Evolutionary conservation across 495 filamentous ascomycete genomes (phyloP).

Genomic region (Trichocladium antarcticum): DNA sequence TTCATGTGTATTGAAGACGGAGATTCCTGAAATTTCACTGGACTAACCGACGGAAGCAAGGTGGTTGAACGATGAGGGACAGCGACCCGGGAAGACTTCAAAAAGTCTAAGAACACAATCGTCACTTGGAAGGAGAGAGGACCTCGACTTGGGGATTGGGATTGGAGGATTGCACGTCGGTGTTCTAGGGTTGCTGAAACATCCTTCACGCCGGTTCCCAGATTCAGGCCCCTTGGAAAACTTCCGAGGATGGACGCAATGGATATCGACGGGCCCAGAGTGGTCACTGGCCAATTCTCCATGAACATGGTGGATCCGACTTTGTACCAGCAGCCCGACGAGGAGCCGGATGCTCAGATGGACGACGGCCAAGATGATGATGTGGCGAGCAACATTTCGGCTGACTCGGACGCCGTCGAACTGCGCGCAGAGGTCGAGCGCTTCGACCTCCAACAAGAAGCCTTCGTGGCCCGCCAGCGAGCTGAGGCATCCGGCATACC

Average conservation of each 20-base stretch:
- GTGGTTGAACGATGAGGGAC: too few species aligned
- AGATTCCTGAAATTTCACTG: too few species aligned
- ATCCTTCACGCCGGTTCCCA: too few species aligned
- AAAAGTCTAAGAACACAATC: too few species aligned
- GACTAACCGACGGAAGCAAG: too few species aligned
- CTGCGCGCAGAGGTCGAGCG: conserved; percentile 27
- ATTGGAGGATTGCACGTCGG: too few species aligned
- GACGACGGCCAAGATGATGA: conserved; percentile 9
- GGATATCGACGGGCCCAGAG: conserved; percentile 14
- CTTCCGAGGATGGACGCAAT: conserved; percentile 19
- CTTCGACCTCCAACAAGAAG: conserved; percentile 26
- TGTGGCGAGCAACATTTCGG: conserved; percentile 23
- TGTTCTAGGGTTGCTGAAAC: too few species aligned
- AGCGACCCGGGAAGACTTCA: too few species aligned
- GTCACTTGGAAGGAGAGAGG: too few species aligned
- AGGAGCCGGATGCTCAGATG: conserved; percentile 2
- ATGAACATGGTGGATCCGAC: conserved; percentile 11
- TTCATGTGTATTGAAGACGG: too few species aligned
- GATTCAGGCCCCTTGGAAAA: too few species aligned
- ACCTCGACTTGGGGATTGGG: too few species aligned
- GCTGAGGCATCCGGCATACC: conserved; percentile 11
- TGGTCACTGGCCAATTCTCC: not conserved
- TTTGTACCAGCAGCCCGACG: not conserved
- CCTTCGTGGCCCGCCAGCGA: conserved; percentile 24
- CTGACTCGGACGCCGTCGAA: conserved; percentile 31